Conservation (phyloP, 495 filamentous ascomycete species). For the Annulohypoxylon moriforme region DNA sequence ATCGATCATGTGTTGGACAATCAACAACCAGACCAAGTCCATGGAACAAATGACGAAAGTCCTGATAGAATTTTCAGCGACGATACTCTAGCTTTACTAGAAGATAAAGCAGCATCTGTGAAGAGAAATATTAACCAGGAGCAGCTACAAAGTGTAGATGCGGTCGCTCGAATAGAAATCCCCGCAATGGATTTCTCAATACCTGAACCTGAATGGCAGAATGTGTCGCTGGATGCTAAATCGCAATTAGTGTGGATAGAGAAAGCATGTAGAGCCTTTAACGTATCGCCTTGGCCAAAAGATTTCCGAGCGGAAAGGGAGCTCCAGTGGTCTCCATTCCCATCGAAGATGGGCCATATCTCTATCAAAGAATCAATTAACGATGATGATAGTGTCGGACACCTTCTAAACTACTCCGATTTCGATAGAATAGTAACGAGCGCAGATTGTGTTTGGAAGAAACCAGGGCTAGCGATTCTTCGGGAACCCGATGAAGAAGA, state of each 20-base stretch:
- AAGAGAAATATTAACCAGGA: conserved; percentile 68
- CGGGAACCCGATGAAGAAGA: conserved; percentile 58
- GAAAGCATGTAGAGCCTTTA: conserved; percentile 39
- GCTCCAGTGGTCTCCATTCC: conserved; percentile 62
- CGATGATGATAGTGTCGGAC: conserved; percentile 38
- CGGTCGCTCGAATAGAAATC: conserved; percentile 65
- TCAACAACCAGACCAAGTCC: not conserved
- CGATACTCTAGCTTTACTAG: conserved; percentile 57
- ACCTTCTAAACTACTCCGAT: conserved; percentile 40
- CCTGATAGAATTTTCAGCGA: conserved; percentile 47
- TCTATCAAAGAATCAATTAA: conserved; percentile 50
- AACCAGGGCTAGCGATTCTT: conserved; percentile 63
- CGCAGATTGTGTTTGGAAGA: conserved; percentile 62
- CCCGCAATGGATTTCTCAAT: conserved; percentile 71
- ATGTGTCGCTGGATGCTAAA: conserved; percentile 31
- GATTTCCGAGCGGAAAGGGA: conserved; percentile 54
- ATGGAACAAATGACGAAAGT: not conserved
- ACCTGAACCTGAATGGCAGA: conserved; percentile 66
- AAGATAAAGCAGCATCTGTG: conserved; percentile 56
- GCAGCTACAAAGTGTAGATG: conserved; percentile 67
- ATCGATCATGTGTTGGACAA: conserved; percentile 31
- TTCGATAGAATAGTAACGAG: conserved; percentile 50
- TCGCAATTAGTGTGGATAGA: conserved; percentile 50
- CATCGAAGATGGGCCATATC: conserved; percentile 47
- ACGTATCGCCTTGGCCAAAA: conserved; percentile 56